phyloP scores from a whole-genome alignment of 495 filamentous ascomycete genomes.

The Penicillium mononematosum region DNA sequence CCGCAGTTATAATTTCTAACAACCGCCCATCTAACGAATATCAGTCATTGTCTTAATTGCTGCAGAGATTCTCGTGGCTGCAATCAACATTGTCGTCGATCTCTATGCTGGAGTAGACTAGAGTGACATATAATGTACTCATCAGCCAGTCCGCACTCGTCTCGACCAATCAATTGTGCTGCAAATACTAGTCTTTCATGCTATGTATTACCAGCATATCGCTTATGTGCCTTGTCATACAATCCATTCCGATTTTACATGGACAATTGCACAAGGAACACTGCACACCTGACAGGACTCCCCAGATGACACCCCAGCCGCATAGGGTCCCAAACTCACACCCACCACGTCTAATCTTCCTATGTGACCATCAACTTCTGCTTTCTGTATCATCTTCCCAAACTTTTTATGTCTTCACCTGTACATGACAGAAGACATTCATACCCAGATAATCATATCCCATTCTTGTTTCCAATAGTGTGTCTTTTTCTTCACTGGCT shows the following conservation, averaged over 20 bases:
- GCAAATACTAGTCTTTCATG: neutral
- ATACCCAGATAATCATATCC: slow-evolving; percentile 6
- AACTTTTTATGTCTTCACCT: slow-evolving; percentile 2
- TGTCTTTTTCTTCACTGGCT: slow-evolving; percentile 8
- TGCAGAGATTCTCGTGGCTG: slow-evolving; percentile 91
- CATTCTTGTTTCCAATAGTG: slow-evolving; percentile 11
- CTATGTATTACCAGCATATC: neutral
- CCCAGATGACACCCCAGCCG: neutral
- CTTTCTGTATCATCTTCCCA: slow-evolving; percentile 2
- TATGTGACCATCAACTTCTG: neutral
- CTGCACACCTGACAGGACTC: neutral
- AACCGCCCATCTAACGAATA: slow-evolving; percentile 12
- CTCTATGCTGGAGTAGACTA: slow-evolving; percentile 81
- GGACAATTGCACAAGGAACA: neutral
- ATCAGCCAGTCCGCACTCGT: slow-evolving; percentile 79
- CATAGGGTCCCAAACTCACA: neutral
- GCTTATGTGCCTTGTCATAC: neutral
- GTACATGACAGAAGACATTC: slow-evolving; percentile 10
- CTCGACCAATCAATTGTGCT: neutral
- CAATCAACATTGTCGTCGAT: slow-evolving; percentile 94
- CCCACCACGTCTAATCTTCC: neutral
- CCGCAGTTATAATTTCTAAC: neutral
- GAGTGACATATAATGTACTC: slow-evolving; percentile 73
- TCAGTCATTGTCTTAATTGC: slow-evolving; percentile 92
- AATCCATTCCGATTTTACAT: neutral